Conservation (phyloP, 2,329 filamentous ascomycete genomes). For the Penicillium frequentans region DNA sequence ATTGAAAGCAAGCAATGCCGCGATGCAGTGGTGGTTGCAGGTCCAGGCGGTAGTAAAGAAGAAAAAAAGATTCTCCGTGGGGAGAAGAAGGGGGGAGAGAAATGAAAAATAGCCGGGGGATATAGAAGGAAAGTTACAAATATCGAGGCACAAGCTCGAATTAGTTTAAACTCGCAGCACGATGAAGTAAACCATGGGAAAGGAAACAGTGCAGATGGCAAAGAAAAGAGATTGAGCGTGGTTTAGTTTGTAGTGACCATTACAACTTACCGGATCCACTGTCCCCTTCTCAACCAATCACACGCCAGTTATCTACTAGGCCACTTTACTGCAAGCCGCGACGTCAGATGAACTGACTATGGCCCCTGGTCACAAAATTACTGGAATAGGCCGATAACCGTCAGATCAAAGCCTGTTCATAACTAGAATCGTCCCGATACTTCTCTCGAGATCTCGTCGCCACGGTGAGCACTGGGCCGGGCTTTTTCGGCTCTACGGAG, state of each 20-base stretch:
- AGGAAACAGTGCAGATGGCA: background rate
- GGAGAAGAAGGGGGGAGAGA: background rate
- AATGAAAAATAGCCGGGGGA: background rate
- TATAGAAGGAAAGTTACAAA: constrained; percentile 6
- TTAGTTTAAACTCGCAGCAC: constrained; percentile 1
- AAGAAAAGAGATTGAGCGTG: constrained; percentile 25
- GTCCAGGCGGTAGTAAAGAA: constrained; percentile 1
- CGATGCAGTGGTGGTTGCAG: background rate
- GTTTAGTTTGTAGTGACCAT: constrained; percentile 25
- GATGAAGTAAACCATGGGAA: constrained; percentile 1
- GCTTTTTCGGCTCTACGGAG: no score
- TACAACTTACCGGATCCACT: constrained; percentile 12
- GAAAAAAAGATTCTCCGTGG: constrained; percentile 1
- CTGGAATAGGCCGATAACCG: background rate
- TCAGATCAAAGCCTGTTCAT: background rate
- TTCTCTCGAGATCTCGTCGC: no score
- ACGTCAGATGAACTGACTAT: background rate
- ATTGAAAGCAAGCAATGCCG: background rate
- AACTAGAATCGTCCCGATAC: background rate
- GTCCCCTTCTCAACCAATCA: constrained; percentile 9
- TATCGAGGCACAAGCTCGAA: background rate
- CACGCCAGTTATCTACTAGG: background rate
- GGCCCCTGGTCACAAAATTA: background rate
- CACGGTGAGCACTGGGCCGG: no score
- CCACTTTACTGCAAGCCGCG: constrained; percentile 3